phyloP scores from a whole-genome alignment of 2,329 filamentous ascomycete species.

The Cryphonectria nitschkei region DNA sequence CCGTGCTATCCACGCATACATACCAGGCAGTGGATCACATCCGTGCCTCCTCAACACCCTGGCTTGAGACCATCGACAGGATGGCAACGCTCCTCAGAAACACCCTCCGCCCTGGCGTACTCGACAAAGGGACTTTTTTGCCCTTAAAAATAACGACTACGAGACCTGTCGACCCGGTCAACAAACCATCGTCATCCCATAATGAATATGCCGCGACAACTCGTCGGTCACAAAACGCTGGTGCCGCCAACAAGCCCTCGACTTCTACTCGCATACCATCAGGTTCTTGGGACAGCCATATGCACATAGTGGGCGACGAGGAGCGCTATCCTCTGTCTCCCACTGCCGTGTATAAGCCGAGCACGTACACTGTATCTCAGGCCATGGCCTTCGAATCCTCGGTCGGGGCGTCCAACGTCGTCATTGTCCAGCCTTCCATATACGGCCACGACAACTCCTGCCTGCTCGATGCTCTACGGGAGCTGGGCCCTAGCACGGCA shows the following conservation, averaged over 20 bases:
- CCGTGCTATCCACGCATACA: not conserved
- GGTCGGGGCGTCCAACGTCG: constrained; percentile 35
- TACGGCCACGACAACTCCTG: constrained; percentile 39
- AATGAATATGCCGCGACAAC: constrained; percentile 15
- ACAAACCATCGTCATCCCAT: constrained; percentile 24
- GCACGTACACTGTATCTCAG: constrained; percentile 20
- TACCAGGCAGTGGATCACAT: not conserved
- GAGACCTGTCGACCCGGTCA: constrained; percentile 8
- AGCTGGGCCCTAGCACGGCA: constrained; percentile 30
- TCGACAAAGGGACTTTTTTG: constrained; percentile 19
- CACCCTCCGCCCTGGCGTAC: constrained; percentile 18
- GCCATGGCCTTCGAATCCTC: constrained; percentile 31
- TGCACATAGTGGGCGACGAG: constrained; percentile 35
- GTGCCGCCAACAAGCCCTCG: not conserved
- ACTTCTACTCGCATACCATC: constrained; percentile 26
- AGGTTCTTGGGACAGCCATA: constrained; percentile 37
- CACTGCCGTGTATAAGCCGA: constrained; percentile 24
- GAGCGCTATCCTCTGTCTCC: constrained; percentile 26
- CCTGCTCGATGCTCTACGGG: constrained; percentile 37
- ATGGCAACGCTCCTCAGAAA: constrained; percentile 27
- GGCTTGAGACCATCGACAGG: not conserved
- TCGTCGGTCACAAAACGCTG: not conserved
- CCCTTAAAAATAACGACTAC: constrained; percentile 3
- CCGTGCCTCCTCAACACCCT: not conserved
- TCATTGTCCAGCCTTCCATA: constrained; percentile 37